A percentile compares a stretch with the other conserved stretches of the same genome.
These are phyloP conservation scores for Pholiota microspora DNA, from an alignment of 768 basidiomycete species.

Conservation along the genomic window DNA sequence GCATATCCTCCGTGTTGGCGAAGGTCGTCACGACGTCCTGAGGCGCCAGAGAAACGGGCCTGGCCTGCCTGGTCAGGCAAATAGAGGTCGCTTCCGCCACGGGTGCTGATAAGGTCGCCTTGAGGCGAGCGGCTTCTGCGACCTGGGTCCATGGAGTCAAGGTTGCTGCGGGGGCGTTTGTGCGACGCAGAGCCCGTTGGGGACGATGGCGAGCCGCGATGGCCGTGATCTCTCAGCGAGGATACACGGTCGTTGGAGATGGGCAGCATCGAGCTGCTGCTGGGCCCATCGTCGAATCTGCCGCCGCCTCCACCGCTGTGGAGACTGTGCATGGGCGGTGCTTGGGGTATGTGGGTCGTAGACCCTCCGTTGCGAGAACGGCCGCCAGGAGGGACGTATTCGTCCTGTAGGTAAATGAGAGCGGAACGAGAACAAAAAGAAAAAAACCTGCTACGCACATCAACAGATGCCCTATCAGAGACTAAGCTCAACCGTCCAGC, in stretches of 20 bases:
- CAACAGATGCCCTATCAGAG: neutral
- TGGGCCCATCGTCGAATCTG: conserved; percentile 6
- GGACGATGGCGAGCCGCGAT: neutral
- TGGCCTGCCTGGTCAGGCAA: conserved; percentile 5
- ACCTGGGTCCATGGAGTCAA: conserved; percentile 15
- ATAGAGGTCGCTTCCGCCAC: conserved; percentile 12
- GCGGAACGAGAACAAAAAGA: neutral
- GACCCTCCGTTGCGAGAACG: neutral
- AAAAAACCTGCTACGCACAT: conserved; percentile 6
- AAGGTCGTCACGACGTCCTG: neutral
- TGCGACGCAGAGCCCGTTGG: neutral
- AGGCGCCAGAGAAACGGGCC: neutral
- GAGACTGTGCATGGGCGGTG: neutral
- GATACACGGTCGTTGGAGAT: conserved; percentile 17
- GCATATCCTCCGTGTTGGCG: neutral
- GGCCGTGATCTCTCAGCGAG: conserved; percentile 13
- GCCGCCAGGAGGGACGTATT: neutral
- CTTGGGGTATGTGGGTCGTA: neutral
- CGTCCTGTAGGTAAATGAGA: neutral
- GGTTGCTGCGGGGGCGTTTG: conserved; percentile 9
- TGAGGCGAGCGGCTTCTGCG: conserved; percentile 12
- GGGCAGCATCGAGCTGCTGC: conserved; percentile 16
- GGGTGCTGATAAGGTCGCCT: conserved; percentile 6
- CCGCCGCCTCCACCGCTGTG: neutral
- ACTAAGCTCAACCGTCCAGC: conserved; percentile 1